A percentile compares a stretch with the other conserved stretches of the same genome.
These are phyloP conservation scores for Didymella pinodella DNA, from an alignment of 2,329 filamentous ascomycete genomes.

Conservation along the genomic window DNA sequence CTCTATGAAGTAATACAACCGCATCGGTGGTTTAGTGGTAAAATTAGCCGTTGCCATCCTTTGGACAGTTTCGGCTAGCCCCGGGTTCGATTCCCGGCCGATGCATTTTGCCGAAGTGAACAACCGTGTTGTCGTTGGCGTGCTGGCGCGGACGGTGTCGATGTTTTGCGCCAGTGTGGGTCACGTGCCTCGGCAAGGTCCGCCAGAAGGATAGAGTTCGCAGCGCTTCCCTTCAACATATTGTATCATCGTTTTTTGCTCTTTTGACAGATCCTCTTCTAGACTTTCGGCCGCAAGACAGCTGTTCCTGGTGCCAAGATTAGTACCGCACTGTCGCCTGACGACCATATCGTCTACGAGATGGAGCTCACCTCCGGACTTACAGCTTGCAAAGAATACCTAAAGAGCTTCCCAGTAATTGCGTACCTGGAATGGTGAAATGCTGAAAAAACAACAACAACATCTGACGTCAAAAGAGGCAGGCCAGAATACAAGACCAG, in stretches of 20 bases:
- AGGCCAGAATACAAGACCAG: no score
- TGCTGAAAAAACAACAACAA: no score
- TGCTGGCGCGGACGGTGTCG: not conserved
- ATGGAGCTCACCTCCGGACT: not conserved
- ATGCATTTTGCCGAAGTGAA: slow-evolving; percentile 1
- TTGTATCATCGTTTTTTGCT: not conserved
- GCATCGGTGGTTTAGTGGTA: slow-evolving; percentile 12
- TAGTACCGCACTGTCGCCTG: not conserved
- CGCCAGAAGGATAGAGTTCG: no score
- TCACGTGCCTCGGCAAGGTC: not conserved
- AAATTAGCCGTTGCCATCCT: slow-evolving; percentile 11
- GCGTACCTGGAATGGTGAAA: no score
- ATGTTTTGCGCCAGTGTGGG: not conserved
- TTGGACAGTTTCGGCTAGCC: slow-evolving; percentile 8
- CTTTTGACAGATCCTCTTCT: not conserved
- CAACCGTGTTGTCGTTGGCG: not conserved
- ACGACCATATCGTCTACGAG: not conserved
- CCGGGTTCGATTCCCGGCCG: slow-evolving; percentile 8
- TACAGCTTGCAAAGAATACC: not conserved
- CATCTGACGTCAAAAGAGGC: no score
- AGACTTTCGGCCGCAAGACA: no score
- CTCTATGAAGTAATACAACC: no score
- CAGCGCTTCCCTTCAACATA: no score
- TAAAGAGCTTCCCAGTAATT: not conserved
- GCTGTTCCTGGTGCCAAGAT: not conserved